Evolutionary conservation across 345 rosid species (phyloP).

Genomic region (Euphorbia tirucalli): DNA sequence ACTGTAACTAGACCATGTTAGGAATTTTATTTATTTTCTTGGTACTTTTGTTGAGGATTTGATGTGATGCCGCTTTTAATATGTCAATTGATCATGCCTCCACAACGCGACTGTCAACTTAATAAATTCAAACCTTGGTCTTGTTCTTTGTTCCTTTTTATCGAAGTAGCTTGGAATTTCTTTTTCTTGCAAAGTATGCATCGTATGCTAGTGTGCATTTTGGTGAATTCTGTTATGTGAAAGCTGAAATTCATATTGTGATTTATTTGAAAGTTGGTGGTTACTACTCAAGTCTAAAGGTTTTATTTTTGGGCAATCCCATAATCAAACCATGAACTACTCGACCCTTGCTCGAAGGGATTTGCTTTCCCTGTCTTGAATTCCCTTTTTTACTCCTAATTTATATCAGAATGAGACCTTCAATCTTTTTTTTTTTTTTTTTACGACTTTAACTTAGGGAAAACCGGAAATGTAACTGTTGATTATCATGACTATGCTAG

Average conservation of each 20-base stretch:
- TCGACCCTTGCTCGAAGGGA: not conserved
- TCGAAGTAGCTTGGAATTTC: not conserved
- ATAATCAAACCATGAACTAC: not conserved
- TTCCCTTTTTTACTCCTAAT: not conserved
- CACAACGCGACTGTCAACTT: not conserved
- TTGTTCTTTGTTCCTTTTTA: not conserved
- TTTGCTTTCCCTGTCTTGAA: not conserved
- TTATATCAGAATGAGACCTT: not conserved
- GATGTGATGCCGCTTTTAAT: not conserved
- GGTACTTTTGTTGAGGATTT: not conserved
- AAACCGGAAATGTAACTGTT: not conserved
- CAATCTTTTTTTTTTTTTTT: not conserved
- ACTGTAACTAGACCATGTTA: not conserved
- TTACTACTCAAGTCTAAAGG: not conserved
- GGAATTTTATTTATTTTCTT: not conserved
- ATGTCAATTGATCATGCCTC: too few species aligned
- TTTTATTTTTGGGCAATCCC: not conserved
- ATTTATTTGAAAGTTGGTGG: constrained; percentile 3
- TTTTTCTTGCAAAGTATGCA: not conserved
- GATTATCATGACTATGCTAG: not conserved
- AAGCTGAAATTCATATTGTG: not conserved
- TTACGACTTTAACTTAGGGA: not conserved
- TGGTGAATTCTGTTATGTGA: not conserved
- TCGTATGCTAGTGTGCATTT: not conserved
- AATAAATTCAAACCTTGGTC: not conserved